Conservation (phyloP, 129 eudicot genomes). For the Flaveria bidentis region DNA sequence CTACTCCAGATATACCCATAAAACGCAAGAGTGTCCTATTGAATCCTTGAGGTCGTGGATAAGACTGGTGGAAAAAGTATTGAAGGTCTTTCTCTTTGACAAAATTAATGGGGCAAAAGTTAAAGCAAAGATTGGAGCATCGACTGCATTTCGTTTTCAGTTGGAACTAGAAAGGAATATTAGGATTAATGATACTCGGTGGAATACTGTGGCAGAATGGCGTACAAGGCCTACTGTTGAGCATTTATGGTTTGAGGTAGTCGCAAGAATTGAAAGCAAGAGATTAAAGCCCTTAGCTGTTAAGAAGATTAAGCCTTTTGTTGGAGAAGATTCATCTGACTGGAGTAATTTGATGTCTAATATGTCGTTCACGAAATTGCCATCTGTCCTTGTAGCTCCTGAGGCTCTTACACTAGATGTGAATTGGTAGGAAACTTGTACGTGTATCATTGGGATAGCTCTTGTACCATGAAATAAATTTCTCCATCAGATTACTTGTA, state of each 20-base stretch:
- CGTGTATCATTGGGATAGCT: conserved; percentile 18
- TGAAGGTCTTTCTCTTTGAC: conserved; percentile 41
- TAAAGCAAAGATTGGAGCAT: conserved; percentile 53
- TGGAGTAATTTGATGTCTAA: conserved; percentile 79
- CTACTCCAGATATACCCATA: conserved; percentile 38
- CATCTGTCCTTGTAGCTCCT: conserved; percentile 69
- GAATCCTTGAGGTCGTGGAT: conserved; percentile 48
- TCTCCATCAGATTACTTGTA: conserved; percentile 27
- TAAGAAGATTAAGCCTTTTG: conserved; percentile 56
- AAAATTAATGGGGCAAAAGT: conserved; percentile 35
- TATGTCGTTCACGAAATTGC: conserved; percentile 66
- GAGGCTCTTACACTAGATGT: conserved; percentile 82
- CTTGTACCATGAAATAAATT: conserved; percentile 23
- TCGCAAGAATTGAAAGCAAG: conserved; percentile 55
- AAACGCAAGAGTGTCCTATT: conserved; percentile 37
- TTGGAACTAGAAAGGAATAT: conserved; percentile 65
- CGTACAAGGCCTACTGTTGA: conserved; percentile 72
- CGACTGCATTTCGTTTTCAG: conserved; percentile 61
- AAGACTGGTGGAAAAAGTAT: conserved; percentile 47
- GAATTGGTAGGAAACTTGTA: conserved; percentile 56
- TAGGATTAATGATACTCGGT: conserved; percentile 49
- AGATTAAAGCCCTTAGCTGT: conserved; percentile 55
- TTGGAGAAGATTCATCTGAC: conserved; percentile 64
- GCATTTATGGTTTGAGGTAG: conserved; percentile 52
- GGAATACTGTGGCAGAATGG: conserved; percentile 77